Base-by-base conservation (phyloP, 352 stramenopile genomes). In the Pythium dissimile region DNA sequence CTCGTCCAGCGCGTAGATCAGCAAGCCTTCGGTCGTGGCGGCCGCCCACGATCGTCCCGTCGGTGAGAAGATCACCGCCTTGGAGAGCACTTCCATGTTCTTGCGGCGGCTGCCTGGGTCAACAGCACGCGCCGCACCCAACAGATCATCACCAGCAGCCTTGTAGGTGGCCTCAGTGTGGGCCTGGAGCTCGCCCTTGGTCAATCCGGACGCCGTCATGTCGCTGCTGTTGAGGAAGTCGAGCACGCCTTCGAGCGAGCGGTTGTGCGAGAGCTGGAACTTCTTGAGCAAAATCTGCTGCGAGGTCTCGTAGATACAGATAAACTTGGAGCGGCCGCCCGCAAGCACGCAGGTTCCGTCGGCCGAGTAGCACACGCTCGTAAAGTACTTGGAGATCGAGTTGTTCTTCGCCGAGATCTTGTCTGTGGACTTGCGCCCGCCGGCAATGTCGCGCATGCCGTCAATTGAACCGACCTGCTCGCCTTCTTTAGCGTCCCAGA, bases 201-300 rank as follows among this genome's bases (percentile, higher is more conserved):
- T 89, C 3, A 90, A 32, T 1, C 88, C 89, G 5, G 80, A 77
- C 20, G 80, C 72, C 5, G 82, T 96, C 49, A 96, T 69, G 35
- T 96, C 77, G 77, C 71, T 70, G 79, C 72, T 97, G 80, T 98
- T 92, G 55, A 99, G 88, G 68, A 97, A 84, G 71, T 99, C 97
- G 54, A 99, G 67, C 34, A 99, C 92, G 32, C 96, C 97, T 63
- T 99, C 96, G 1, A 97, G 69, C 28, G 86, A 96, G 41, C 96
- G 73, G 75, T 99, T 99, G 79, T 99, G 97, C 27, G 92, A 98
- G 38, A 99, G 85, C 80, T 99, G 96, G 70, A 99, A 99, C 70
- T 99, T 99, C 64, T 99, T 98, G 43, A 99, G 75, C 50, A 99
- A 73, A 26, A 99, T 95, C 51, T 89, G 86, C 64, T 86, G 80